Percentiles rank a stretch among this genome's conserved stretches.
These are phyloP conservation scores for Paraglomus brasilianum DNA, from an alignment of 192 early-diverging fungal genomes.

Conservation along the genomic window DNA sequence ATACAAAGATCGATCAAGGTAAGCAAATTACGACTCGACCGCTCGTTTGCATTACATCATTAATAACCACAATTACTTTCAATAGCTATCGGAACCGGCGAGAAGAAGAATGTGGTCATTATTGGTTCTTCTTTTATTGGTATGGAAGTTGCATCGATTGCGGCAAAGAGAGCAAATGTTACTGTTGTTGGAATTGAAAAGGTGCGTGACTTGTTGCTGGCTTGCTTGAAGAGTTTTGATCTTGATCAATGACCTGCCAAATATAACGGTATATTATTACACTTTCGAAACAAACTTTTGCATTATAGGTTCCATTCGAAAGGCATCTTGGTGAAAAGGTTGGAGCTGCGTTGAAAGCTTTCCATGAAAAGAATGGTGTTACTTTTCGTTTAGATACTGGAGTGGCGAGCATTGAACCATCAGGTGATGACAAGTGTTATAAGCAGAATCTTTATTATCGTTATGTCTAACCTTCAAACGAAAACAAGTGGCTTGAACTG, in stretches of 20 bases:
- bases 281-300: too few species aligned
- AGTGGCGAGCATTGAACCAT: constrained; percentile 34
- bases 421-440: too few species aligned
- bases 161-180: constrained; percentile 45
- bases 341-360: constrained; percentile 44
- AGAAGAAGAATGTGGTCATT: constrained; percentile 54
- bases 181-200: constrained; percentile 58
- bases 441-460: too few species aligned
- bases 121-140: constrained; percentile 64
- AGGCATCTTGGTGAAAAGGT: constrained; percentile 49
- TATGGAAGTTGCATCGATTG: constrained; percentile 54
- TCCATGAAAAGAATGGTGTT: constrained; percentile 49
- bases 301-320: constrained; percentile 46
- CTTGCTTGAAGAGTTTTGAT: background rate
- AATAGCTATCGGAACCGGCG: constrained; percentile 13
- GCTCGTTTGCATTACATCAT: background rate
- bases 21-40: background rate
- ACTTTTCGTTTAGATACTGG: constrained; percentile 42
- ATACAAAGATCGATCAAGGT: constrained; percentile 41
- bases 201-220: background rate
- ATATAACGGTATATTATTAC: too few species aligned
- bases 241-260: too few species aligned
- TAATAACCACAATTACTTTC: constrained; percentile 19
- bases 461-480: background rate
- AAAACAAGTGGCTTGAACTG: background rate